Percentiles rank a stretch among this genome's conserved stretches.
phyloP scores from a whole-genome alignment of 1,139 yeast genomes.

The Taphrina deformans region DNA sequence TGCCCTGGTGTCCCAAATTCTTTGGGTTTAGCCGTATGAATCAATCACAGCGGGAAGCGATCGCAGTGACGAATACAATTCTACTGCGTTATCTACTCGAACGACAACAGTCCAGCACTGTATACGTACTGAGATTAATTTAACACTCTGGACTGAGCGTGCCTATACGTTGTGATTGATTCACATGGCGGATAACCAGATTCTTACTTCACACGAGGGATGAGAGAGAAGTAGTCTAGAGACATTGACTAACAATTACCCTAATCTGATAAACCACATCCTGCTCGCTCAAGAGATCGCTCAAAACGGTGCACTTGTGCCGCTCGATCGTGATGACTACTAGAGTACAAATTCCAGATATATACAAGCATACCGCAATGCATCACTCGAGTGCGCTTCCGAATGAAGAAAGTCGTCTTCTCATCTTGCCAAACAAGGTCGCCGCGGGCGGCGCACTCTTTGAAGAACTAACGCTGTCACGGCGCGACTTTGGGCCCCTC shows the following conservation, averaged over 20 bases:
- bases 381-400: background rate
- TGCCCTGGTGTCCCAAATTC: too few relatives aligned
- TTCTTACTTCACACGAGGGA: too few relatives aligned
- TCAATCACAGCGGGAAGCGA: background rate
- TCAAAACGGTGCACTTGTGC: too few relatives aligned
- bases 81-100: conserved; percentile 30
- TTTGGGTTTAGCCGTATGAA: background rate
- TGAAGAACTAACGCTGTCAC: conserved; percentile 10
- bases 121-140: conserved; percentile 15
- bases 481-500: background rate
- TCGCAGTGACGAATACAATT: conserved; percentile 14
- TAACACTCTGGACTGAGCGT: background rate
- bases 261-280: too few relatives aligned
- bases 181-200: too few relatives aligned
- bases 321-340: background rate
- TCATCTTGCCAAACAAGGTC: conserved; percentile 29
- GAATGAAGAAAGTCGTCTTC: conserved; percentile 17
- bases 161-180: background rate
- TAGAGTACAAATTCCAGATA: background rate
- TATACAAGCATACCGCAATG: background rate
- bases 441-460: conserved; percentile 17
- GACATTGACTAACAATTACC: too few relatives aligned
- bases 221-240: too few relatives aligned
- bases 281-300: too few relatives aligned
- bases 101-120: conserved; percentile 14